Conservation (phyloP, 306 rosid genomes). For the Lotus japonicus region DNA sequence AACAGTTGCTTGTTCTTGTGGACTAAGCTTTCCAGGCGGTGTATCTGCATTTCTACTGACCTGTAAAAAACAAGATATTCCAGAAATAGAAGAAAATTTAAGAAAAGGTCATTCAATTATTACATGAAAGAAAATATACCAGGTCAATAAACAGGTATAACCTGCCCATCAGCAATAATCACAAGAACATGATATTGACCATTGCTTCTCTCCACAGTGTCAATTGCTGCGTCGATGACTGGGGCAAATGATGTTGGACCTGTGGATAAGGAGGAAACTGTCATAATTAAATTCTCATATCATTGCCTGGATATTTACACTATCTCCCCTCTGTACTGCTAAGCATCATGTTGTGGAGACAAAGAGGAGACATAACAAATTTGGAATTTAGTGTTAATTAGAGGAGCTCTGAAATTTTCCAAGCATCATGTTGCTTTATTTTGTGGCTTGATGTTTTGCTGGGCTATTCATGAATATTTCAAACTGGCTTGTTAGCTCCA, state of each 20-base stretch:
- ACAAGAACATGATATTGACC: conserved; percentile 87
- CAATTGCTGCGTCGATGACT: conserved; percentile 63
- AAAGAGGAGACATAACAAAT: too few relatives aligned
- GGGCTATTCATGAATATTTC: too few relatives aligned
- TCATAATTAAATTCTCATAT: conserved; percentile 4
- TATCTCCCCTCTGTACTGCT: neutral
- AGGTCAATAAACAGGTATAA: conserved; percentile 22
- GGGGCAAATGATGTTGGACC: too few relatives aligned
- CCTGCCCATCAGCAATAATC: conserved; percentile 95
- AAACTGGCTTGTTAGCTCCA: too few relatives aligned
- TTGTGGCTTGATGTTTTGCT: too few relatives aligned
- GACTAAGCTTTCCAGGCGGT: conserved; percentile 54
- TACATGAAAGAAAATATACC: neutral
- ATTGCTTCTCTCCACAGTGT: conserved; percentile 58
- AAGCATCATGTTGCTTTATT: too few relatives aligned
- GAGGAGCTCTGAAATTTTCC: too few relatives aligned
- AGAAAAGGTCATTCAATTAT: neutral
- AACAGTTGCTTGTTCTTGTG: conserved; percentile 70
- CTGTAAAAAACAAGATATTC: conserved; percentile 27
- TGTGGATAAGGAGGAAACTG: conserved; percentile 14
- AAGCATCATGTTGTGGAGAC: too few relatives aligned
- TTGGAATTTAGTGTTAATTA: too few relatives aligned
- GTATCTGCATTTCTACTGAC: conserved; percentile 61
- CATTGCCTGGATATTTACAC: neutral
- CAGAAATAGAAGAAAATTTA: conserved; percentile 10